Conservation (phyloP, 2,329 filamentous ascomycete genomes). For the Chrysoporthe deuterocubensis region DNA sequence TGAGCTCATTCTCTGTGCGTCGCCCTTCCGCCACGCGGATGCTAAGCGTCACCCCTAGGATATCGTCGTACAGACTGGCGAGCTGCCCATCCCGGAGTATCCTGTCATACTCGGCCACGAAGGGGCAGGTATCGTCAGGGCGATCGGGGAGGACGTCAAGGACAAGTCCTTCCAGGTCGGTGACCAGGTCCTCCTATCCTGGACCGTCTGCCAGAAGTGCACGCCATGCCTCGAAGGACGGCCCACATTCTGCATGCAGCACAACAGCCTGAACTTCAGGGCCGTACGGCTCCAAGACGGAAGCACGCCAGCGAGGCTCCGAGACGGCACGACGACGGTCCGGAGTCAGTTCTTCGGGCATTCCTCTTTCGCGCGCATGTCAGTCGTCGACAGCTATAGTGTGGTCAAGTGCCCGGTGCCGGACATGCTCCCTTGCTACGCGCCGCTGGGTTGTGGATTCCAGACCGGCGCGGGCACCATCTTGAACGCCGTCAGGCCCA, state of each 20-base stretch:
- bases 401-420: constrained; percentile 34
- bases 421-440: constrained; percentile 38
- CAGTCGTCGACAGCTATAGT: constrained; percentile 33
- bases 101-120: constrained; percentile 39
- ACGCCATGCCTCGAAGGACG: constrained; percentile 35
- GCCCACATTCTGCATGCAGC: constrained; percentile 37
- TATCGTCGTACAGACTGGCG: constrained; percentile 35
- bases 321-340: constrained; percentile 29
- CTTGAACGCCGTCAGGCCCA: constrained; percentile 40
- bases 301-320: constrained; percentile 26
- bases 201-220: constrained; percentile 40
- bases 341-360: constrained; percentile 41
- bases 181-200: constrained; percentile 42
- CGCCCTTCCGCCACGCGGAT: too few species aligned
- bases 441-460: constrained; percentile 48
- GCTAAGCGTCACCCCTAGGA: constrained; percentile 28
- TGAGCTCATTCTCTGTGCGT: neutral
- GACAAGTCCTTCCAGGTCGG: constrained; percentile 36
- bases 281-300: constrained; percentile 28
- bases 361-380: constrained; percentile 35
- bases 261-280: constrained; percentile 34
- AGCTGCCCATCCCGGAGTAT: constrained; percentile 32
- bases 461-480: constrained; percentile 49
- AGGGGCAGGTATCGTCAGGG: constrained; percentile 36
- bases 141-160: constrained; percentile 35